These are phyloP conservation scores for Hyparrhenia diplandra DNA, from an alignment of 176 grass and related monocot genomes.

Conservation along the genomic window DNA sequence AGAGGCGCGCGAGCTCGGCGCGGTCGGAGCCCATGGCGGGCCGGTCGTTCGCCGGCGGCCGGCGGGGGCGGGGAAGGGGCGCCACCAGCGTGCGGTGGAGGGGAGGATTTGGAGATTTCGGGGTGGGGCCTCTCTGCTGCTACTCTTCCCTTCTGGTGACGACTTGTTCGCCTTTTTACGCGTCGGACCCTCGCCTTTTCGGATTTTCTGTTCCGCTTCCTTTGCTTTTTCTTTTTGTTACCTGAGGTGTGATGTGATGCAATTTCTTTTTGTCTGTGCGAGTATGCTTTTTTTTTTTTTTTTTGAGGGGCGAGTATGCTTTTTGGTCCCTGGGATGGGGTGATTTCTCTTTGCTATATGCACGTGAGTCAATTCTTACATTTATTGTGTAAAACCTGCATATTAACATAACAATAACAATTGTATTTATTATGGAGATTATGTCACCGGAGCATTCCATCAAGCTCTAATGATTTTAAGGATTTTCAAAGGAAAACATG, in stretches of 20 bases:
- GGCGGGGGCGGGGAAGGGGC: slow-evolving; percentile 9
- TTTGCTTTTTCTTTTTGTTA: background rate
- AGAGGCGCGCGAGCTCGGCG: slow-evolving; percentile 77
- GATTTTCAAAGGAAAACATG: no score
- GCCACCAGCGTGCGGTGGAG: slow-evolving; percentile 28
- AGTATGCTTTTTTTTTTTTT: no score
- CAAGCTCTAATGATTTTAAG: no score
- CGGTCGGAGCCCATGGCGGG: slow-evolving; percentile 53
- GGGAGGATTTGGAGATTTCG: slow-evolving; percentile 53
- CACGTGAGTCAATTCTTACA: background rate
- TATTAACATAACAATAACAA: no score
- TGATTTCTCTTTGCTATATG: background rate
- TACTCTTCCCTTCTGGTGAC: no score
- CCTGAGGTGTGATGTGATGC: no score
- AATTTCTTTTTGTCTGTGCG: background rate
- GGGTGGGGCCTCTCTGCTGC: slow-evolving; percentile 1
- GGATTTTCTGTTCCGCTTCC: background rate
- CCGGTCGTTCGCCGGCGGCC: slow-evolving; percentile 24
- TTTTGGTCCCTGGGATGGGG: background rate
- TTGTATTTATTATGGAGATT: no score
- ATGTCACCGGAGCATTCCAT: no score
- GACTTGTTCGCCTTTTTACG: slow-evolving; percentile 8
- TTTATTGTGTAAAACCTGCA: no score
- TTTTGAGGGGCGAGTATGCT: background rate
- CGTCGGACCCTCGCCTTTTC: background rate